A percentile compares a stretch with the other conserved stretches of the same genome.
Conservation (phyloP, 164 flowering plant genomes). For the Protea cynaroides region DNA sequence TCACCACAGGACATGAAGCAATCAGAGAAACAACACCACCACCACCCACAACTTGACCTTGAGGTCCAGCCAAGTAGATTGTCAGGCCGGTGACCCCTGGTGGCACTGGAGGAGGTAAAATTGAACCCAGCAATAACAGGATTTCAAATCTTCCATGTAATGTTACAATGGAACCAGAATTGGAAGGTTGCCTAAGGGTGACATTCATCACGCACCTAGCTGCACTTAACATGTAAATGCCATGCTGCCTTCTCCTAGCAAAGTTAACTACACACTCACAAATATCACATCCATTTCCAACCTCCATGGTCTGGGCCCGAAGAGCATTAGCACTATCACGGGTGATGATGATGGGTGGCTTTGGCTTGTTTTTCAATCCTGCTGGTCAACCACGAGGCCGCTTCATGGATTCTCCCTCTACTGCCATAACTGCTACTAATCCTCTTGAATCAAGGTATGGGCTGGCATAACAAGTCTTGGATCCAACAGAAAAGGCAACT, state of each 20-base stretch:
- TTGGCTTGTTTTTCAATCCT: conserved; percentile 76
- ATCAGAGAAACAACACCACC: conserved; percentile 74
- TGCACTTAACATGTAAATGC: conserved; percentile 64
- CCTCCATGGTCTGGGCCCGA: conserved; percentile 85
- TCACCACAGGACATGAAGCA: conserved; percentile 83
- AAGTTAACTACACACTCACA: conserved; percentile 51
- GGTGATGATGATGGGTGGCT: conserved; percentile 77
- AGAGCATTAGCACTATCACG: conserved; percentile 74
- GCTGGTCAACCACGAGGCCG: conserved; percentile 83
- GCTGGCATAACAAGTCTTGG: conserved; percentile 19
- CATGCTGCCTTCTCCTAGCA: conserved; percentile 63
- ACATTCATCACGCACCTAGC: conserved; percentile 77
- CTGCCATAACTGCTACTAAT: conserved; percentile 15
- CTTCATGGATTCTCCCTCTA: conserved; percentile 36
- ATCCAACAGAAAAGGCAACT: conserved; percentile 19
- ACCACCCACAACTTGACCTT: conserved; percentile 85
- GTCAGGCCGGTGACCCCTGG: conserved; percentile 72
- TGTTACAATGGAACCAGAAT: conserved; percentile 64
- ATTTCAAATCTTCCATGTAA: conserved; percentile 88
- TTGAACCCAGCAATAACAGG: conserved; percentile 65
- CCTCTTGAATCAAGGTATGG: conserved; percentile 21
- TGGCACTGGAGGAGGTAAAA: conserved; percentile 79
- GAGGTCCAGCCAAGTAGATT: conserved; percentile 69
- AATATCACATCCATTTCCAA: not conserved
- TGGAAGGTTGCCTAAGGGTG: conserved; percentile 58